Evolutionary conservation across 2,329 filamentous ascomycete species (phyloP).

Genomic region (Fusarium redolens): DNA sequence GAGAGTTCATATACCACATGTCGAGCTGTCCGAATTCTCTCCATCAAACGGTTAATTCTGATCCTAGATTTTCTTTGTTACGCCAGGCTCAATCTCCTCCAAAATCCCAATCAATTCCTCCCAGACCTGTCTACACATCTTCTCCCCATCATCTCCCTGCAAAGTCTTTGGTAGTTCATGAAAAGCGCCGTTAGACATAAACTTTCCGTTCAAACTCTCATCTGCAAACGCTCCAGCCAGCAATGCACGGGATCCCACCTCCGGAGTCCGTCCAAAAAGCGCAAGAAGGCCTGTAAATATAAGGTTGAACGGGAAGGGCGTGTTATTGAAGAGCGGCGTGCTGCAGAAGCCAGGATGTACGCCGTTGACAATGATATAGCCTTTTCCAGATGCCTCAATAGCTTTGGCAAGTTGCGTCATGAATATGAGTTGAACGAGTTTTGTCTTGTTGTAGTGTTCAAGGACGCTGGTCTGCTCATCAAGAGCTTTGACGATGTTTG

Average conservation of each 20-base stretch:
- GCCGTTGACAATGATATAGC: constrained; percentile 53
- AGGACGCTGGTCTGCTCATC: constrained; percentile 34
- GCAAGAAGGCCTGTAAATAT: constrained; percentile 24
- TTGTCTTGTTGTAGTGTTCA: constrained; percentile 47
- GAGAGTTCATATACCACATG: background rate
- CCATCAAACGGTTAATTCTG: background rate
- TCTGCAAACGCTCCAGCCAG: constrained; percentile 52
- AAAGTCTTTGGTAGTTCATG: constrained; percentile 39
- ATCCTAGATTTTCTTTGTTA: constrained; percentile 49
- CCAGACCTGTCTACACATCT: constrained; percentile 53
- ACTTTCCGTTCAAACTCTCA: constrained; percentile 55
- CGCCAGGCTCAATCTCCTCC: constrained; percentile 55
- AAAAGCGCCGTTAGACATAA: constrained; percentile 51
- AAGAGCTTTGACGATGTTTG: constrained; percentile 50
- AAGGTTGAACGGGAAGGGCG: constrained; percentile 45
- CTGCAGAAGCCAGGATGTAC: constrained; percentile 56
- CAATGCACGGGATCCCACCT: constrained; percentile 55
- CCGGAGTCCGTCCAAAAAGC: constrained; percentile 51
- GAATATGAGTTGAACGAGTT: constrained; percentile 48
- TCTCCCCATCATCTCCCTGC: constrained; percentile 51
- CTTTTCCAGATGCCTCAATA: constrained; percentile 46
- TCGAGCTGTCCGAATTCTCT: background rate
- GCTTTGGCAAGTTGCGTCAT: constrained; percentile 50
- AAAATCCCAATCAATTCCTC: constrained; percentile 56
- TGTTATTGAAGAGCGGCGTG: constrained; percentile 53